phyloP scores from a whole-genome alignment of 768 basidiomycete species.

The Strobilomyces echinocephalus region DNA sequence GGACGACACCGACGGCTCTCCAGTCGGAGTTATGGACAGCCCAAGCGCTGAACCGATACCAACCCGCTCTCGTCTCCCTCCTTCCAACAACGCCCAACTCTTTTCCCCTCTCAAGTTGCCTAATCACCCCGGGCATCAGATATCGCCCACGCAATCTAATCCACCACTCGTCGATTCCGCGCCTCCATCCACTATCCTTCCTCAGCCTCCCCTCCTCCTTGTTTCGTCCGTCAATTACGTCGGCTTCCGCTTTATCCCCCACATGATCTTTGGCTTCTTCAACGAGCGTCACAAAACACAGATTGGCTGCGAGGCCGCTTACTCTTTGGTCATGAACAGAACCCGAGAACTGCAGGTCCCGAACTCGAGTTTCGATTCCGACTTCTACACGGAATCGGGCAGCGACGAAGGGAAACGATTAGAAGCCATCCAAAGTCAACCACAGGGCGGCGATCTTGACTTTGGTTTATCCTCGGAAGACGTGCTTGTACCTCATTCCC shows the following conservation, averaged over 20 bases:
- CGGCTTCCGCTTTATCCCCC: conserved; percentile 78
- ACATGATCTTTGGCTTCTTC: conserved; percentile 91
- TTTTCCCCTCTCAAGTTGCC: conserved; percentile 32
- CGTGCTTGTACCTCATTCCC: conserved; percentile 63
- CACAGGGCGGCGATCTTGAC: conserved; percentile 57
- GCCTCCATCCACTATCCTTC: conserved; percentile 56
- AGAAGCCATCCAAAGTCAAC: background rate
- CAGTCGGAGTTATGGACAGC: conserved; percentile 22
- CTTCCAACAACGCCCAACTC: conserved; percentile 31
- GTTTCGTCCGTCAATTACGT: conserved; percentile 72
- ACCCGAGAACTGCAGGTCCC: conserved; percentile 57
- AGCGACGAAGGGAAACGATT: conserved; percentile 7
- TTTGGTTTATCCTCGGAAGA: conserved; percentile 66
- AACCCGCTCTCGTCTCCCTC: conserved; percentile 35
- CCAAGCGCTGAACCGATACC: conserved; percentile 38
- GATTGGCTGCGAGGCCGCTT: conserved; percentile 77
- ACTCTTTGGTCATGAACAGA: conserved; percentile 58
- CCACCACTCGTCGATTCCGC: conserved; percentile 35
- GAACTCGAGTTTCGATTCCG: conserved; percentile 11
- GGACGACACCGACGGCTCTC: conserved; percentile 29
- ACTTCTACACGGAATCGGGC: conserved; percentile 7
- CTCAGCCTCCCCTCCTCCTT: conserved; percentile 75
- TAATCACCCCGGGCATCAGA: conserved; percentile 15
- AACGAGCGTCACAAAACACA: conserved; percentile 80
- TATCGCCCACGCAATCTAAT: conserved; percentile 11